Evolutionary conservation across 345 rosid genomes (phyloP), one percentile per base, ranked within the genome.

Genomic region (Passiflora organensis): DNA sequence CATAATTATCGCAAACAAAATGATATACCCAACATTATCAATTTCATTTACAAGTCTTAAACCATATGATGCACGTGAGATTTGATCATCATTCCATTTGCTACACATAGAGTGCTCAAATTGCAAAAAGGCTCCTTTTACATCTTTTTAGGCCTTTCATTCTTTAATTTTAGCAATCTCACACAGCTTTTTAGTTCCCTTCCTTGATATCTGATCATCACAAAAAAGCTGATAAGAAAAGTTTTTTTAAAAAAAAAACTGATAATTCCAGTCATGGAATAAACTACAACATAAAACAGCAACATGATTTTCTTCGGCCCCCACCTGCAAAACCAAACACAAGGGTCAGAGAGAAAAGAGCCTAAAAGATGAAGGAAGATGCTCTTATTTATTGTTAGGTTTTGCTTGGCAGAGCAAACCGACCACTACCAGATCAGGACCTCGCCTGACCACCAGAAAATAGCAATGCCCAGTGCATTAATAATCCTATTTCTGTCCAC

Each of bases 31-130:
- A 47, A 32, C 78, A 70, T 62, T 63, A 59, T 72, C 36, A 20
- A 52, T 62, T 58, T 63, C 56, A 55, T 59, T 39, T 20, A 21
- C 14, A 38, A 21, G 39, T 13, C 17, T 19, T 59, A 55, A 32
- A 56, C 36, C 60, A 47, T 21, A 42, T 23, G 63, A 54, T 65
- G 72, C 78, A 78, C 75, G 82, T 71, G 79, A 64, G 79, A 42
- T 56, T 16, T 48, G 43, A 37, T 46, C 46, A 74, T 74, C 67
- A 70, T 67, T 63, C 48, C 64, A 22, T 43, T 60, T 48, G 51
- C 43, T 37, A 51, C 43, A 32, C 34, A 46, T 49, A n/a, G 64
- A 41, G 13, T 0, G 23, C 69, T 8, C 3, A 28, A 28, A 28
- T 2, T 32, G 53, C 20, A 42, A 41, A 64, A 55, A 47, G 38